Evolutionary conservation across 1,139 yeast genomes (phyloP), one percentile per base, ranked within the genome.

Genomic region (Saccharomyces pastorianus): DNA sequence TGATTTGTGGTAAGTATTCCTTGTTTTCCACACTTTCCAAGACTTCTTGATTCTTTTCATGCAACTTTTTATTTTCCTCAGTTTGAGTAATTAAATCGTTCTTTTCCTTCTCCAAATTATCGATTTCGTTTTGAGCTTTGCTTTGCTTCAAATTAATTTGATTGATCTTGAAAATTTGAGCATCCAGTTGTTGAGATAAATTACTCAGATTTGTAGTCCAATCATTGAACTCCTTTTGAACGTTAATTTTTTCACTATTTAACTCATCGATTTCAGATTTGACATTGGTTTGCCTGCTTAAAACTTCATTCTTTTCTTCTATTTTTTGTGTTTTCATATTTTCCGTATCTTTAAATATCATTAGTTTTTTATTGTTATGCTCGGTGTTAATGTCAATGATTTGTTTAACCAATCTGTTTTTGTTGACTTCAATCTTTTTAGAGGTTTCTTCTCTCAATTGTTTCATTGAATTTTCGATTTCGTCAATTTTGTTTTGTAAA

Each of bases 291-390:
- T 61, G 61, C 49, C 58, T 57, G 34, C 34, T 57, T 38, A 54
- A 52, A n/a, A 65, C 59, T 20, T 52, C 56, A 28, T 61, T 58
- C 53, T 61, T 66, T 28, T 66, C 66, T 14, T 58, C 50, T 17
- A 59, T 14, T 53, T 61, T 64, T 50, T 64, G 60, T 6, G 54
- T 52, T 53, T 62, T 66, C 51, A 64, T 54, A 28, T 58, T 48
- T 52, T 65, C 67, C 1, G 69, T 64, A 32, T 65, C 65, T 31
- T 61, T 62, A 44, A 64, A 57, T 41, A 68, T 56, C 25, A 59
- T 60, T 51, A 59, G 56, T 52, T 67, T 67, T 20, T 20, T 20
- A 20, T 20, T 20, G 23, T 20, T 20, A 20, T 20, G 23, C 23
- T 20, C 23, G 23, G 61, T 59, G 51, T 64, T 64, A 13, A 58